phyloP scores from a whole-genome alignment of 176 grass and related monocot genomes.

The Pontederia crassipes region DNA sequence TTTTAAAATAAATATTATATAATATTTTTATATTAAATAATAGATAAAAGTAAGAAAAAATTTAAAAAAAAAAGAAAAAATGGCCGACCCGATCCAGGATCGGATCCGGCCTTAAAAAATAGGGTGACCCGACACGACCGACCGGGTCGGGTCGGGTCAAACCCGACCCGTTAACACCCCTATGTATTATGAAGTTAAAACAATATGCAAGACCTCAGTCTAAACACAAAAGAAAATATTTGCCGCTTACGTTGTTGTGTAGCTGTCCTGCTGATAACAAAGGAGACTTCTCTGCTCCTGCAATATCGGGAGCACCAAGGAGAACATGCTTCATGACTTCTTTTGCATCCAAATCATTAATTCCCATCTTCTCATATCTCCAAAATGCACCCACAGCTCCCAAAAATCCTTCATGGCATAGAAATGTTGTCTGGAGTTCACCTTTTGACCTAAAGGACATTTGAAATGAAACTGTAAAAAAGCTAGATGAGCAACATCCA shows the following conservation, averaged over 20 bases:
- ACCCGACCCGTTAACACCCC: too few relatives aligned
- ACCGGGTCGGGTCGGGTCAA: too few relatives aligned
- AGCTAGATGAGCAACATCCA: not conserved
- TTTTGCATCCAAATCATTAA: constrained; percentile 67
- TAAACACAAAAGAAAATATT: not conserved
- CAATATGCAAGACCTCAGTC: not conserved
- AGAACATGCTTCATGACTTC: constrained; percentile 95
- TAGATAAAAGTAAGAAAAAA: too few relatives aligned
- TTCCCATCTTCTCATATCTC: constrained; percentile 99
- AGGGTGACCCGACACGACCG: too few relatives aligned
- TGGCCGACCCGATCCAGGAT: too few relatives aligned
- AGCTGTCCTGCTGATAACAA: constrained; percentile 36
- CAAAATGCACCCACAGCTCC: constrained; percentile 96
- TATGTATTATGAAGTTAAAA: not conserved
- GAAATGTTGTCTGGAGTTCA: constrained; percentile 89
- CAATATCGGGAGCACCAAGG: constrained; percentile 79
- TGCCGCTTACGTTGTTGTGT: constrained; percentile 31
- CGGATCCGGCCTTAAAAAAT: too few relatives aligned
- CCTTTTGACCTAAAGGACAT: constrained; percentile 77
- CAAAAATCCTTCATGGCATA: constrained; percentile 93
- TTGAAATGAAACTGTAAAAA: not conserved
- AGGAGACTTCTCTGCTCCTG: constrained; percentile 36
- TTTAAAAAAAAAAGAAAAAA: too few relatives aligned
- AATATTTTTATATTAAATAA: too few relatives aligned
- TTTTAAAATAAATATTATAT: too few relatives aligned